These are phyloP conservation scores for Tetrapyrgos nigripes DNA, from an alignment of 1,284 basidiomycete species.

Conservation along the genomic window DNA sequence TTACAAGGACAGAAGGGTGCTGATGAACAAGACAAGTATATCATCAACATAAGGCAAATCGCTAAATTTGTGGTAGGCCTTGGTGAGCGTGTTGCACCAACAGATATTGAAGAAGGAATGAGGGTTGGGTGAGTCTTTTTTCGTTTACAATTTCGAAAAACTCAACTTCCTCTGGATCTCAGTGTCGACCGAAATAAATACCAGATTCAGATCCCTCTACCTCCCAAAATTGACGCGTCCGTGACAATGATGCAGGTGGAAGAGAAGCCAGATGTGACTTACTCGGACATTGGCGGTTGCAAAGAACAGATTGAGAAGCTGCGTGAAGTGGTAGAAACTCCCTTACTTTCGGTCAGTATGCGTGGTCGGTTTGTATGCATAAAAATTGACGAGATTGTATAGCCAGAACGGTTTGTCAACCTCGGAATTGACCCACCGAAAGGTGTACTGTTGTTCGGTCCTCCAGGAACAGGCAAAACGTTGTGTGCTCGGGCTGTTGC, in stretches of 20 bases:
- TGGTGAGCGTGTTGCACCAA: slow-evolving; percentile 95
- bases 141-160: background rate
- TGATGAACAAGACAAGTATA: slow-evolving; percentile 98
- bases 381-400: slow-evolving; percentile 24
- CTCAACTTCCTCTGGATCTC: slow-evolving; percentile 7
- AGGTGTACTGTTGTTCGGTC: slow-evolving; percentile 95
- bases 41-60: slow-evolving; percentile 99
- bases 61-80: slow-evolving; percentile 99
- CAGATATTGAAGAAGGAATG: slow-evolving; percentile 99
- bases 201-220: slow-evolving; percentile 99
- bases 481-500: slow-evolving; percentile 98
- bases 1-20: slow-evolving; percentile 87
- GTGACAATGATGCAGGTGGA: slow-evolving; percentile 99
- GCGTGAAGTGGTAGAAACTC: slow-evolving; percentile 97
- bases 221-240: slow-evolving; percentile 98
- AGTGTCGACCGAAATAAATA: slow-evolving; percentile 96
- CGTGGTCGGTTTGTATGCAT: background rate
- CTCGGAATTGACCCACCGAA: slow-evolving; percentile 99
- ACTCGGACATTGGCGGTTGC: slow-evolving; percentile 98
- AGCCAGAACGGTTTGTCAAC: slow-evolving; percentile 98
- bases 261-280: slow-evolving; percentile 98
- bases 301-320: slow-evolving; percentile 99
- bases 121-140: slow-evolving; percentile 82
- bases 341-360: slow-evolving; percentile 84
- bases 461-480: slow-evolving; percentile 98